Evolutionary conservation across 2,329 filamentous ascomycete species (phyloP), one percentile per base, ranked within the genome.

Genomic region (Microascus cirrosus): DNA sequence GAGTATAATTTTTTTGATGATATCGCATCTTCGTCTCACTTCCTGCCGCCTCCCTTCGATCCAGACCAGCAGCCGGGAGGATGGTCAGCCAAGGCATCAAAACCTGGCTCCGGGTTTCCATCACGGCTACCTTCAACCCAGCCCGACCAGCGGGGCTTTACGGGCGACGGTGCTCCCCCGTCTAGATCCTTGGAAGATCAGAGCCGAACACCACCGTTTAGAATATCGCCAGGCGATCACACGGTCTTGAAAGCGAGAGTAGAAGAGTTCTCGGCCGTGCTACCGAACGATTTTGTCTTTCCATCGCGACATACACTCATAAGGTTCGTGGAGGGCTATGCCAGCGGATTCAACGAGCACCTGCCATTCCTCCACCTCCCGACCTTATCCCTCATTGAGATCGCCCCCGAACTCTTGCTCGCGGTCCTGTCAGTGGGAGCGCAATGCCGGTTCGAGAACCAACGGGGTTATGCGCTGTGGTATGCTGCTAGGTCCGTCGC

Each of bases 291-390:
- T 62, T 89, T 89, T 62, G 77, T 82, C 2, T 80, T 89, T 55
- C 86, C 86, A 1, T 88, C 85, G 4, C 79, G 86, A 2, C 79
- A 88, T 62, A 87, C 86, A 0, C 67, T 89, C 32, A 84, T 83
- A 2, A 73, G 86, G 36, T 89, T 89, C 61, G 70, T 89, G 35
- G 84, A 87, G 59, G 85, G 85, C 1, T 90, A 88, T 63, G 80
- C 88, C 57, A 81, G 78, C 59, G 85, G 85, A 0, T 88, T 89
- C 59, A 77, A 81, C 58, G 77, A 80, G 56, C 75, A 80, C 60
- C 65, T 81, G 0, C 78, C 78, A 0, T 77, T 89, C 60, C 72
- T 90, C 32, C 86, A 90, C 65, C 71, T 88, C 5, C 82, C 86
- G 0, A 89, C 85, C 0, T 74, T 89, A 53, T 75, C 77, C 1